phyloP scores from a whole-genome alignment of 805 yeast species.

The Lachancea waltii region DNA sequence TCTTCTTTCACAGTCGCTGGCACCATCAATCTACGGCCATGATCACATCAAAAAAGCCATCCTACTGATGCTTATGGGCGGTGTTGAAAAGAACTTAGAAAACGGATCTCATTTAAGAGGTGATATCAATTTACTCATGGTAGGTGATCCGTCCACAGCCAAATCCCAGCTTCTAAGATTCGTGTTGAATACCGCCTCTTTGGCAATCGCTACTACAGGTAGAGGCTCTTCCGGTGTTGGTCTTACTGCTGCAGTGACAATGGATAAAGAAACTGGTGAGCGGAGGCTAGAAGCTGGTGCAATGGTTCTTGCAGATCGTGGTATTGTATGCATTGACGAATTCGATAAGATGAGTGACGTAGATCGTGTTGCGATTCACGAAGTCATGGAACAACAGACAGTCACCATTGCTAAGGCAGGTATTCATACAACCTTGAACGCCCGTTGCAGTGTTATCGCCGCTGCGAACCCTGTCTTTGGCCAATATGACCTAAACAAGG shows the following conservation, averaged over 20 bases:
- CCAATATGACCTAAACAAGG: constrained; percentile 91
- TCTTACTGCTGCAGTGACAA: constrained; percentile 96
- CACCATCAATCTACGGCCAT: constrained; percentile 94
- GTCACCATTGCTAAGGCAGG: constrained; percentile 98
- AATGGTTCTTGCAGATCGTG: constrained; percentile 96
- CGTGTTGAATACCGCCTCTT: constrained; percentile 87
- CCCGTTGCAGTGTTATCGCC: constrained; percentile 93
- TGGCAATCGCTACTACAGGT: constrained; percentile 98
- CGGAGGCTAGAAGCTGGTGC: constrained; percentile 97
- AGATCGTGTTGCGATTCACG: constrained; percentile 97
- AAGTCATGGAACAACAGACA: constrained; percentile 99
- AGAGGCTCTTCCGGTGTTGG: constrained; percentile 99
- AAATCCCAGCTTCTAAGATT: constrained; percentile 93
- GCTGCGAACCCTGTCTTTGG: constrained; percentile 98
- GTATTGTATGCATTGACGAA: constrained; percentile 97
- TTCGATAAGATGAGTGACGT: constrained; percentile 96
- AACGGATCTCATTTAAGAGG: constrained; percentile 98
- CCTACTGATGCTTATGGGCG: constrained; percentile 84
- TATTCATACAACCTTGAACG: constrained; percentile 91
- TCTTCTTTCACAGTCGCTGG: constrained; percentile 74
- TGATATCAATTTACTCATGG: constrained; percentile 92
- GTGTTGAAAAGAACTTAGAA: constrained; percentile 85
- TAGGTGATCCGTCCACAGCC: constrained; percentile 98
- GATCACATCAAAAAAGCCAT: constrained; percentile 89
- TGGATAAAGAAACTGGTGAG: constrained; percentile 96